A percentile compares a stretch with the other conserved stretches of the same genome.
phyloP scores from a whole-genome alignment of 108 stramenopile species.

The Poteriospumella lacustris region DNA sequence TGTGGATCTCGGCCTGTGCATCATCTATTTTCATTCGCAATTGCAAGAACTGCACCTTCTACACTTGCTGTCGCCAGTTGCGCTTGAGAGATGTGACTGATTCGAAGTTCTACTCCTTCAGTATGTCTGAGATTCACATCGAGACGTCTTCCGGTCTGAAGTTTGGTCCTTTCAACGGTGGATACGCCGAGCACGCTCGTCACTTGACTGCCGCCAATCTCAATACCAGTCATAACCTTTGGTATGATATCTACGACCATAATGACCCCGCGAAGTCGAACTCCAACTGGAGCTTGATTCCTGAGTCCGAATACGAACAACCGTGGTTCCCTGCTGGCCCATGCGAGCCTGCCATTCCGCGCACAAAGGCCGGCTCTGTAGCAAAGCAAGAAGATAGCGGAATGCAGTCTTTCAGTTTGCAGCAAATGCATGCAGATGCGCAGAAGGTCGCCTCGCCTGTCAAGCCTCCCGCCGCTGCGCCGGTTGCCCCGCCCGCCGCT shows the following conservation, averaged over 20 bases:
- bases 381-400: background rate
- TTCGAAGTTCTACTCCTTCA: slow-evolving; percentile 63
- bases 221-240: slow-evolving; percentile 53
- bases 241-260: slow-evolving; percentile 69
- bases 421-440: slow-evolving; percentile 15
- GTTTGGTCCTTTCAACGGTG: slow-evolving; percentile 62
- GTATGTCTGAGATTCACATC: slow-evolving; percentile 71
- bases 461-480: background rate
- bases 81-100: slow-evolving; percentile 63
- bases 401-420: slow-evolving; percentile 12
- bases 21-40: slow-evolving; percentile 67
- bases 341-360: slow-evolving; percentile 35
- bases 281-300: slow-evolving; percentile 40
- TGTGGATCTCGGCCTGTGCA: slow-evolving; percentile 68
- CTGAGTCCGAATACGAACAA: slow-evolving; percentile 20
- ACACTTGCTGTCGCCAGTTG: slow-evolving; percentile 69
- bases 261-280: slow-evolving; percentile 57
- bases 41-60: slow-evolving; percentile 62
- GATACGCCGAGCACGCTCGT: slow-evolving; percentile 43
- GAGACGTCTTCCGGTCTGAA: slow-evolving; percentile 57
- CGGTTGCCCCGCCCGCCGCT: no score
- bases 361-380: slow-evolving; percentile 38
- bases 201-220: slow-evolving; percentile 54
- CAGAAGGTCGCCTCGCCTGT: background rate
- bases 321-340: slow-evolving; percentile 39